These are phyloP conservation scores for Davidsoniella eucalypti DNA, from an alignment of 2,329 filamentous ascomycete genomes.

Conservation along the genomic window DNA sequence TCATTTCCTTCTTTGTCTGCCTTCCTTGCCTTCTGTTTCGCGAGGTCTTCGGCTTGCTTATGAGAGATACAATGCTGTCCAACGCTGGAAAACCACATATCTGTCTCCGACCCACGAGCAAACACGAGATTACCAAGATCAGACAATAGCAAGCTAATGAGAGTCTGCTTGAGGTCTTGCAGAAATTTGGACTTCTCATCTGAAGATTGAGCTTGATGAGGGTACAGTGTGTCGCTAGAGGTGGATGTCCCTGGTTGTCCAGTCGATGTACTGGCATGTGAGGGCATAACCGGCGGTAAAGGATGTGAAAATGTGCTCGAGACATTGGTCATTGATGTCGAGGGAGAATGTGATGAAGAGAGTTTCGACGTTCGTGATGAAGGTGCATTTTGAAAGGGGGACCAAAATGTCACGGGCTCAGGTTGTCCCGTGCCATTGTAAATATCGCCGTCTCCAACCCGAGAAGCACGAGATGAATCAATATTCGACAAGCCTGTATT, in stretches of 20 bases:
- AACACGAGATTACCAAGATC: slow-evolving; percentile 80
- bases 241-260: slow-evolving; percentile 47
- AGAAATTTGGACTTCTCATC: slow-evolving; percentile 68
- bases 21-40: neutral
- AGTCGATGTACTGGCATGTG: slow-evolving; percentile 20
- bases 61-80: slow-evolving; percentile 49
- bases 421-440: neutral
- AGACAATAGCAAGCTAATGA: slow-evolving; percentile 74
- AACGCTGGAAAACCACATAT: slow-evolving; percentile 63
- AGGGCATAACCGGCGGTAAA: slow-evolving; percentile 23
- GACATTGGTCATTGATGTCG: slow-evolving; percentile 42
- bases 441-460: neutral
- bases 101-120: slow-evolving; percentile 80
- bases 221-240: slow-evolving; percentile 50
- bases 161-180: slow-evolving; percentile 55
- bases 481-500: neutral
- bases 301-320: slow-evolving; percentile 32
- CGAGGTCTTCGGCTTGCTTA: slow-evolving; percentile 28
- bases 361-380: slow-evolving; percentile 41
- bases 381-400: slow-evolving; percentile 57
- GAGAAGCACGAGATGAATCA: neutral
- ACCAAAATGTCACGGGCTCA: slow-evolving; percentile 57
- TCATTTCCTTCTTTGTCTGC: neutral
- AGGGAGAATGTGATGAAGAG: slow-evolving; percentile 43
- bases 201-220: slow-evolving; percentile 34